Evolutionary conservation across 257 asterid genomes (phyloP).

Genomic region (Ajuga chamaepitys): DNA sequence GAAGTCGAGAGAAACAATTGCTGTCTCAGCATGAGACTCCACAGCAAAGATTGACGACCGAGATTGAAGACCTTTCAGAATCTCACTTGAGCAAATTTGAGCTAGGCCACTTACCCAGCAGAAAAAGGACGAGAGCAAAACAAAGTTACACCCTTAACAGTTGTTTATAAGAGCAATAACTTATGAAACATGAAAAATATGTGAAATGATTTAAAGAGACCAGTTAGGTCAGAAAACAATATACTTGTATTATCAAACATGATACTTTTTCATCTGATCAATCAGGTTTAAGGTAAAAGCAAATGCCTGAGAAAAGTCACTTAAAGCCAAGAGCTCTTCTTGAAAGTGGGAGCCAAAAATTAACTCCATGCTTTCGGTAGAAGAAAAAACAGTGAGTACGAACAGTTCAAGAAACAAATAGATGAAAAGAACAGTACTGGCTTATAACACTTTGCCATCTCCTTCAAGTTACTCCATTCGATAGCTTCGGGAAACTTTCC

Average conservation of each 20-base stretch:
- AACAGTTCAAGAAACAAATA: not conserved
- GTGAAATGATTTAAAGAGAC: not conserved
- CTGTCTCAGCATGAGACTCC: too few species aligned
- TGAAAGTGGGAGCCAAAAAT: not conserved
- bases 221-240: not conserved
- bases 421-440: not conserved
- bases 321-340: not conserved
- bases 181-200: not conserved
- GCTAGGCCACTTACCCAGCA: too few species aligned
- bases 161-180: not conserved
- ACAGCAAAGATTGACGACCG: too few species aligned
- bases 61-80: too few species aligned
- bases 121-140: not conserved
- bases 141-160: not conserved
- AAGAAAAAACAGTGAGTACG: not conserved
- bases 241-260: not conserved
- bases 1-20: too few species aligned
- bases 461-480: not conserved
- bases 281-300: not conserved
- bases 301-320: not conserved
- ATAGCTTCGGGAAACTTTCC: not conserved
- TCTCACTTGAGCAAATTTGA: too few species aligned
- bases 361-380: not conserved
- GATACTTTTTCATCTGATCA: not conserved
- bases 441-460: not conserved